Base-by-base conservation (phyloP, 1,284 basidiomycete genomes). In the Stygiomarasmius scandens region DNA sequence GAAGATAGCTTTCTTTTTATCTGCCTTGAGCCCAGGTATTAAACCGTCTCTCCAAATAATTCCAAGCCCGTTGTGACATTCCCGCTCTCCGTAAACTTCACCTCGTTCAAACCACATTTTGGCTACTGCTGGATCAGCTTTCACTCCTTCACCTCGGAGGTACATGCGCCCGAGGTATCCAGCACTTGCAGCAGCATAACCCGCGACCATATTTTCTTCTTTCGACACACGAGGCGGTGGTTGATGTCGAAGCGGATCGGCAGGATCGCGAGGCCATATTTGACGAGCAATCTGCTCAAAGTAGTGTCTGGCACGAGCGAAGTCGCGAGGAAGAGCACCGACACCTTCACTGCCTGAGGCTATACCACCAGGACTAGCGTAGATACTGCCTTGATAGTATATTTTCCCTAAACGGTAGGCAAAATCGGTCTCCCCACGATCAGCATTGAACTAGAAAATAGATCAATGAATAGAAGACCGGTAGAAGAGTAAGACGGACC, bases 91-190 rank as follows among this genome's bases (percentile, higher is more conserved):
- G 67, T 87, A 82, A 55, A 88, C 86, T 4, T 83, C 87, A 0
- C 95, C 96, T 46, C 96, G 81, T 65, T 94, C 89, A 67, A 96
- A 96, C 97, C 97, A 99, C 74, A 96, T 84, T 75, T 87, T 93
- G 12, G 96, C 97, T 58, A 86, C 75, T 20, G 75, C 76, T 43
- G 83, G 82, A 72, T 98, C 93, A 62, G 83, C 80, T 66, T 87
- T 87, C 23, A 94, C 87, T 9, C 96, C 96, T 70, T 99, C 97
- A 0, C 96, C 96, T 38, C 97, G 81, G 41, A 99, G 74, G 64
- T 92, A 93, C 95, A 99, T 98, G 57, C 92, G 82, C 0, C 96
- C 97, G 1, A 99, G 71, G 69, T 91, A 96, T 1, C 84, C 90
- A 3, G 94, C 93, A 49, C 92, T 89, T 1, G 87, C 83, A 0